Evolutionary conservation across 73 alveolate genomes (phyloP).

Genomic region (Uronychia setigera): DNA sequence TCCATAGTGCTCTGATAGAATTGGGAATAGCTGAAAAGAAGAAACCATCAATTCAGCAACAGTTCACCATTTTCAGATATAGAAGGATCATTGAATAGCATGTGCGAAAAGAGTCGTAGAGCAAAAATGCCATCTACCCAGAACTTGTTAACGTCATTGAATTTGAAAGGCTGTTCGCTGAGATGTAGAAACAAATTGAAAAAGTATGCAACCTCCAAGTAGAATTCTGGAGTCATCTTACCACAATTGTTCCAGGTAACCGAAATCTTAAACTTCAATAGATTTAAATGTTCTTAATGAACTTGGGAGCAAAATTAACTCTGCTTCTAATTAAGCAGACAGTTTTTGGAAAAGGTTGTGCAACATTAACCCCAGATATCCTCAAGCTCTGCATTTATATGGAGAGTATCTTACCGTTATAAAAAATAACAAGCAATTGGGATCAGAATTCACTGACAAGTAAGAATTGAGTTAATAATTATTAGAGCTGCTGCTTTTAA

Average conservation of each 20-base stretch:
- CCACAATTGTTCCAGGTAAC: constrained; percentile 34
- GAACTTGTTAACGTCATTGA: constrained; percentile 29
- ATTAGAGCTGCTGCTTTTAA: background rate
- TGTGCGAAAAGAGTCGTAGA: constrained; percentile 5
- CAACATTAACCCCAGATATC: constrained; percentile 34
- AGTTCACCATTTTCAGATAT: constrained; percentile 41
- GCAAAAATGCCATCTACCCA: constrained; percentile 18
- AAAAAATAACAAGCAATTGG: constrained; percentile 27
- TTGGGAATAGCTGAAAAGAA: constrained; percentile 35
- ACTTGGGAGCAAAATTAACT: constrained; percentile 17
- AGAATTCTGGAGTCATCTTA: constrained; percentile 55
- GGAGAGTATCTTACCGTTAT: constrained; percentile 45
- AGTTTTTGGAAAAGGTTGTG: constrained; percentile 12
- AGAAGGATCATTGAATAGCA: constrained; percentile 28
- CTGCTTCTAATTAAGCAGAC: constrained; percentile 35
- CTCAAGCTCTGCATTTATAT: constrained; percentile 33
- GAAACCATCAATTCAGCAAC: constrained; percentile 35
- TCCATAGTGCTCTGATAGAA: constrained; percentile 47
- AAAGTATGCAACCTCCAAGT: constrained; percentile 45
- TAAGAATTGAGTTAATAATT: background rate
- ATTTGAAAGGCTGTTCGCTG: constrained; percentile 23
- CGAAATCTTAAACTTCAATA: background rate
- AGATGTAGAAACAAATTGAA: constrained; percentile 47
- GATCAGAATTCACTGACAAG: constrained; percentile 34
- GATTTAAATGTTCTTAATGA: constrained; percentile 35